phyloP scores from a whole-genome alignment of 352 stramenopile genomes.

The Phytophthora melonis region DNA sequence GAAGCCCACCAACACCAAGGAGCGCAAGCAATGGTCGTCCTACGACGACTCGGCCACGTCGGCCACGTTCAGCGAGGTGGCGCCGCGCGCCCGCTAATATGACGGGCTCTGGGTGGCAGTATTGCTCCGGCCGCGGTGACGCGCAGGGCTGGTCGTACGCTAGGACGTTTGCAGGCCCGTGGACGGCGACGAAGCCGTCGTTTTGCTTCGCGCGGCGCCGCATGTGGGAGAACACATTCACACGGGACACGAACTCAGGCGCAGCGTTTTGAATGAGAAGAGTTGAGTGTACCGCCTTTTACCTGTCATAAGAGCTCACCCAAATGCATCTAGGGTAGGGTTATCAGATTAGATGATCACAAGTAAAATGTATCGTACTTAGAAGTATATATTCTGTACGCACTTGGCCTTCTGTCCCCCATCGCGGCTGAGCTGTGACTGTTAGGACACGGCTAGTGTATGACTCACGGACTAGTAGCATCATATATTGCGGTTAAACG shows the following conservation, averaged over 20 bases:
- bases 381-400: too few relatives aligned
- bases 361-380: too few relatives aligned
- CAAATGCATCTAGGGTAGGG: too few relatives aligned
- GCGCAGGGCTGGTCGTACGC: conserved; percentile 74
- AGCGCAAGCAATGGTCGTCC: conserved; percentile 62
- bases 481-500: too few relatives aligned
- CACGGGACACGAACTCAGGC: conserved; percentile 14
- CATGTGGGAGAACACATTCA: conserved; percentile 78
- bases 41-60: conserved; percentile 63
- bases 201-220: conserved; percentile 73
- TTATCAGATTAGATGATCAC: too few relatives aligned
- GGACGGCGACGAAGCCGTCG: conserved; percentile 56
- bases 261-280: conserved; percentile 31
- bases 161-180: conserved; percentile 66
- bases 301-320: too few relatives aligned
- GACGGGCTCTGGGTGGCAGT: conserved; percentile 62
- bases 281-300: too few relatives aligned
- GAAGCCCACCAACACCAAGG: conserved; percentile 52
- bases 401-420: too few relatives aligned
- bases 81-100: conserved; percentile 52
- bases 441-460: too few relatives aligned
- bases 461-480: too few relatives aligned
- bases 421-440: too few relatives aligned
- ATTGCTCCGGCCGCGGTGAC: conserved; percentile 57
- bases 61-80: conserved; percentile 53